Conservation (phyloP, 768 basidiomycete species). For the Rhizopogon rudus region DNA sequence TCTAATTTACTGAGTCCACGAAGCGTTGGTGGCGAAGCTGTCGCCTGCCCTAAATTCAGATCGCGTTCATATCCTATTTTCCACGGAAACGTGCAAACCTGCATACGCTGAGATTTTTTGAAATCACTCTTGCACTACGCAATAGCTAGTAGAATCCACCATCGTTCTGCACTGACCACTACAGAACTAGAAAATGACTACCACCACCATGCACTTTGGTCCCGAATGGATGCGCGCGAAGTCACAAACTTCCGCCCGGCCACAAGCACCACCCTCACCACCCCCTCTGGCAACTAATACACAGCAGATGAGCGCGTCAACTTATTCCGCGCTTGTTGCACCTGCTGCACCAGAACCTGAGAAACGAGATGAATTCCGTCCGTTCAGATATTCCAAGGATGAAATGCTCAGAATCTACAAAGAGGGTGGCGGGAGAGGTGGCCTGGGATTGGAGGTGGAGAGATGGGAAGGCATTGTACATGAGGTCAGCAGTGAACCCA, state of each 20-base stretch:
- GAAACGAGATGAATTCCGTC: conserved; percentile 59
- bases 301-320: conserved; percentile 58
- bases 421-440: conserved; percentile 69
- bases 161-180: conserved; percentile 2
- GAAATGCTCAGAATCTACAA: conserved; percentile 80
- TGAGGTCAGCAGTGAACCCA: conserved; percentile 67
- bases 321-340: conserved; percentile 58
- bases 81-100: conserved; percentile 15
- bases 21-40: neutral
- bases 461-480: conserved; percentile 87
- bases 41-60: conserved; percentile 29
- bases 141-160: conserved; percentile 5
- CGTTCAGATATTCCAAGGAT: conserved; percentile 86
- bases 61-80: conserved; percentile 17
- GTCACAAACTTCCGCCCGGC: conserved; percentile 49
- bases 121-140: conserved; percentile 12
- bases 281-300: conserved; percentile 39
- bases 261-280: conserved; percentile 55
- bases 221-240: conserved; percentile 92
- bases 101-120: conserved; percentile 11
- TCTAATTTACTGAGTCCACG: neutral
- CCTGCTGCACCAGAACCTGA: conserved; percentile 43
- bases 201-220: conserved; percentile 83
- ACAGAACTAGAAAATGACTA: conserved; percentile 33
- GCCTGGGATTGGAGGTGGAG: conserved; percentile 81